phyloP scores from a whole-genome alignment of 352 stramenopile species.

The Phytopythium chamaehyphon region DNA sequence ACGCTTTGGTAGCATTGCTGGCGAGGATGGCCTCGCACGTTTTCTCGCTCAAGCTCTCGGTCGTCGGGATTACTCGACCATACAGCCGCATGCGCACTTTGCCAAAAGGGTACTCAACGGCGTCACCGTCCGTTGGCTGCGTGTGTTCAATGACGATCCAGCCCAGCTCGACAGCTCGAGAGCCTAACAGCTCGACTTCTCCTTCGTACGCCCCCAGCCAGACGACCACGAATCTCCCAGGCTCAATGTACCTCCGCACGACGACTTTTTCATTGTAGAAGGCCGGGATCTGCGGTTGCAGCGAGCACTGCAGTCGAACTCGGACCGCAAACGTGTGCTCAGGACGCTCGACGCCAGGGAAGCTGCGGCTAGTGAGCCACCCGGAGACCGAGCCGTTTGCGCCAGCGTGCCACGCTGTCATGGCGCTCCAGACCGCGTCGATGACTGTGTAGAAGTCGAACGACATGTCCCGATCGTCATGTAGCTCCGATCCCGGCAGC shows the following conservation, averaged over 20 bases:
- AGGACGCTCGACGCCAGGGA: constrained; percentile 18
- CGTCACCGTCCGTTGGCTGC: neutral
- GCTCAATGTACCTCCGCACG: constrained; percentile 30
- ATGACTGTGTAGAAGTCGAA: constrained; percentile 24
- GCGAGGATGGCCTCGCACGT: neutral
- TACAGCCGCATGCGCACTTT: constrained; percentile 4
- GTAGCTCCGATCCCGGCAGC: constrained; percentile 9
- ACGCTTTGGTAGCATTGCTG: constrained; percentile 15
- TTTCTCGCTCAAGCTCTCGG: too few species aligned
- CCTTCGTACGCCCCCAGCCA: constrained; percentile 26
- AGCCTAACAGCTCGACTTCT: constrained; percentile 21
- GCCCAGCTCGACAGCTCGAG: constrained; percentile 20
- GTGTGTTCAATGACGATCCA: constrained; percentile 23
- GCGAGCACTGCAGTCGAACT: constrained; percentile 13
- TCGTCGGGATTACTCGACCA: constrained; percentile 1
- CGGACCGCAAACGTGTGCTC: constrained; percentile 33
- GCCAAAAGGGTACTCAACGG: neutral
- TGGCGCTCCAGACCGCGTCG: constrained; percentile 23
- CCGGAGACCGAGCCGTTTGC: constrained; percentile 19
- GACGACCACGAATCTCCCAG: constrained; percentile 21
- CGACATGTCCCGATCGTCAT: constrained; percentile 19
- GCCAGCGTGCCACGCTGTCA: constrained; percentile 24
- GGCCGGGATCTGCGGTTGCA: neutral
- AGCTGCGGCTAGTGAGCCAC: constrained; percentile 27
- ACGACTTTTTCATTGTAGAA: constrained; percentile 27